Base-by-base conservation (phyloP, 2,329 filamentous ascomycete species). In the Beauveria bassiana region DNA sequence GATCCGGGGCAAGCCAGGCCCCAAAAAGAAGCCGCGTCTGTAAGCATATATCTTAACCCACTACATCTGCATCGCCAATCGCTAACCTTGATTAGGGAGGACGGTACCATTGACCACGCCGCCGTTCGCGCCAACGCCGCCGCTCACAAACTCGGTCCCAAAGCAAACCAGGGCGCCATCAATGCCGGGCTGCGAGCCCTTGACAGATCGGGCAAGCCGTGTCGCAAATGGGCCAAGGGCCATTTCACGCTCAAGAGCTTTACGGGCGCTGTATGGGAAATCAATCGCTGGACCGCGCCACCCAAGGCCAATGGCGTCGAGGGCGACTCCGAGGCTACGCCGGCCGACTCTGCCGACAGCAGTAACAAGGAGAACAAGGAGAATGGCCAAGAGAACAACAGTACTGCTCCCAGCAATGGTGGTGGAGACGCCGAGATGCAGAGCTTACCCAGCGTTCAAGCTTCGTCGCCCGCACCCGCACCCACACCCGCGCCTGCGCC, bases 111-210 rank as follows among this genome's bases (percentile, higher is more conserved):
- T 70, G 85, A 88, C 67, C 81, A 84, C 67, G 71, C 78, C 64
- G 74, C 75, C 67, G 73, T 74, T 63, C 78, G 81, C 68, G 75
- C 79, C 52, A 62, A 62, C 51, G 77, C 78, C 6, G 81, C 81
- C 60, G 79, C 81, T 56, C 90, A 93, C 76, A 96, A 96, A 74
- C 87, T 98, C 28, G 93, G 93, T 3, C 95, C 95, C 67, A 98
- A 97, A 75, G 93, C 93, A 57, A 98, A 97, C 73, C 90, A 93
- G 70, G 95, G 95, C 65, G 93, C 93, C 63, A 99, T 99, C 81
- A 99, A 99, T 72, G 95, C 95, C 60, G 91, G 91, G 58, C 87
- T 99, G 55, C 91, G 95, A 61, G 93, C 95, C 14, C 89, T 99
- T 66, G 95, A 99, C 75, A 88, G 93, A 64, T 89, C 89, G 8